Evolutionary conservation across 2,329 filamentous ascomycete species (phyloP).

Genomic region (Hymenoscyphus linearis): DNA sequence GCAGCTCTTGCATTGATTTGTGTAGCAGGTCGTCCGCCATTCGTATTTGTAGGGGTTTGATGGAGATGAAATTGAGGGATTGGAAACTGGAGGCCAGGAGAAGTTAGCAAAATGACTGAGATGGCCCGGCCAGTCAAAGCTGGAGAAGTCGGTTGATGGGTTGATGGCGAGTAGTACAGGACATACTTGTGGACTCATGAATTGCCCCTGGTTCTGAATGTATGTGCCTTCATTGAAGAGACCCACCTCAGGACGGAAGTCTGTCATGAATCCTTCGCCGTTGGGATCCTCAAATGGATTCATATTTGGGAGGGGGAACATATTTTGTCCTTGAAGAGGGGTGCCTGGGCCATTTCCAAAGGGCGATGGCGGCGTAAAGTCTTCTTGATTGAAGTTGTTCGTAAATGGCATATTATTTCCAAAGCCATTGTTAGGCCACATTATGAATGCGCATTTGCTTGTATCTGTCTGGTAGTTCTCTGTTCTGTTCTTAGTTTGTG

Average conservation of each 20-base stretch:
- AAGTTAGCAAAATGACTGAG: slow-evolving; percentile 14
- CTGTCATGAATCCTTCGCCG: slow-evolving; percentile 14
- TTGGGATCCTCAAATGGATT: slow-evolving; percentile 17
- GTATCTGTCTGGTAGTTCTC: not conserved
- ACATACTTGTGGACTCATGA: slow-evolving; percentile 24
- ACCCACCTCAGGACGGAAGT: slow-evolving; percentile 21
- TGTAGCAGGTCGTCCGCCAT: slow-evolving; percentile 16
- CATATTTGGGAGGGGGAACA: slow-evolving; percentile 18
- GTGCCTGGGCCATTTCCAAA: slow-evolving; percentile 9
- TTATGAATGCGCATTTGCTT: slow-evolving; percentile 6
- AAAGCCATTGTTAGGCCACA: slow-evolving; percentile 29
- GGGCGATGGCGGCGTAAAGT: slow-evolving; percentile 10
- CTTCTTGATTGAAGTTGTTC: slow-evolving; percentile 26
- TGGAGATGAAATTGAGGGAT: slow-evolving; percentile 17
- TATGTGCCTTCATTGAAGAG: slow-evolving; percentile 22
- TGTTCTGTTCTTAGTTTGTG: not conserved
- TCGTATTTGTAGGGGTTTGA: slow-evolving; percentile 11
- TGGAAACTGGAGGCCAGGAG: slow-evolving; percentile 19
- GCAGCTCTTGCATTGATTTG: slow-evolving; percentile 29
- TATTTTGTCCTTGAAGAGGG: slow-evolving; percentile 14
- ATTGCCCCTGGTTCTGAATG: slow-evolving; percentile 21
- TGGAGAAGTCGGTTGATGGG: not conserved
- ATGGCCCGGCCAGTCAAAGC: not conserved
- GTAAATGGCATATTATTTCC: slow-evolving; percentile 22
- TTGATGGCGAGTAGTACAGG: slow-evolving; percentile 3